Evolutionary conservation across 2,329 filamentous ascomycete species (phyloP), one percentile per base, ranked within the genome.

Genomic region (Phoma herbarum): DNA sequence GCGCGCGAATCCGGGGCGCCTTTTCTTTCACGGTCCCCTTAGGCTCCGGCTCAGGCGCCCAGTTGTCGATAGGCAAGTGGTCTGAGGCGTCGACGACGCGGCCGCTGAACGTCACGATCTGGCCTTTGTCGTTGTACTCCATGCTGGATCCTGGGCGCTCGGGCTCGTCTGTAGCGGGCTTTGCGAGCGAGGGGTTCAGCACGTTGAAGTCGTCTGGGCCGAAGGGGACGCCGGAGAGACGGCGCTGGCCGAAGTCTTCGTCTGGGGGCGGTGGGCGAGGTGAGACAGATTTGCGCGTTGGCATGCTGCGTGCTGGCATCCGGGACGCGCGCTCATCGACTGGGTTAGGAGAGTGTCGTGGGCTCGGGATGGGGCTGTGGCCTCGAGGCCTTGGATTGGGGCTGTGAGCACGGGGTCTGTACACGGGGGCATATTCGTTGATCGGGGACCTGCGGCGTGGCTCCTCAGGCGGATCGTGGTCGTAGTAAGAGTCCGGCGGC

Each of bases 61-160:
- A 93, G 1, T 86, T 86, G 54, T 91, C 87, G 72, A 92, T 85
- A 0, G 91, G 91, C 14, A 93, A 81, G 71, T 93, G 90, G 74
- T 94, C 91, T 0, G 90, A 92, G 1, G 91, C 91, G 70, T 94
- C 91, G 54, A 94, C 85, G 68, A 92, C 89, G 54, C 89, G 84
- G 7, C 91, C 91, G 71, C 92, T 90, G 62, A 90, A 84, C 1
- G 87, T 90, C 52, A 93, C 87, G 60, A 93, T 92, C 69, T 91
- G 91, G 9, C 86, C 88, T 50, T 85, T 83, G 0, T 82, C 78
- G 52, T 87, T 76, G 61, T 73, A 66, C 41, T 76, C 85, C 63
- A 83, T 79, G 49, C 68, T 67, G 47, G 70, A 74, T 2, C 70
- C 66, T 2, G 70, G 70, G 1, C 69, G 67, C 39, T 74, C 69